A percentile compares a stretch with the other conserved stretches of the same genome.
phyloP scores from a whole-genome alignment of 768 basidiomycete species.

The Boletus tomentosulus region DNA sequence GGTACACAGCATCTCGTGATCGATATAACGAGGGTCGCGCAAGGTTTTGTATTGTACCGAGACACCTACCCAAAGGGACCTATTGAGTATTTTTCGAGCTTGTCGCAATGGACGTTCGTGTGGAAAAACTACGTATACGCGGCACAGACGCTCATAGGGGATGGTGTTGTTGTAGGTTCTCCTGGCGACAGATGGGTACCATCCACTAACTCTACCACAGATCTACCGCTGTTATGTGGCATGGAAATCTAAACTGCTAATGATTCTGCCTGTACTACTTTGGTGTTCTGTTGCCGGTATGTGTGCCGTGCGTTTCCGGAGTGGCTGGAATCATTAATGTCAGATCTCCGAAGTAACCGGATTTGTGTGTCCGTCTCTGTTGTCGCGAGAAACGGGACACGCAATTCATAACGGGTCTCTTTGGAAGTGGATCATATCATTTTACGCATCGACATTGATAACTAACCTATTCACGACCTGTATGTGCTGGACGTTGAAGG shows the following conservation, averaged over 20 bases:
- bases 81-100: constrained; percentile 18
- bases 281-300: constrained; percentile 24
- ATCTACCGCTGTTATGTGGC: constrained; percentile 22
- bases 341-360: constrained; percentile 8
- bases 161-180: constrained; percentile 20
- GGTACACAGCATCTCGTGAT: constrained; percentile 13
- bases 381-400: constrained; percentile 1
- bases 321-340: neutral
- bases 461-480: constrained; percentile 31
- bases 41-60: constrained; percentile 21
- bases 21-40: constrained; percentile 12
- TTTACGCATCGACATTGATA: constrained; percentile 27
- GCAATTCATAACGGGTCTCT: constrained; percentile 23
- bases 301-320: neutral
- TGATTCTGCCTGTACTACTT: constrained; percentile 21
- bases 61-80: constrained; percentile 20
- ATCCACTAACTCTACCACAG: neutral
- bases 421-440: constrained; percentile 31
- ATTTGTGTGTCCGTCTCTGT: constrained; percentile 11
- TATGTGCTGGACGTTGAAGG: neutral
- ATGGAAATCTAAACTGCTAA: constrained; percentile 22
- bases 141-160: constrained; percentile 21
- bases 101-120: constrained; percentile 22
- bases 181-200: neutral
- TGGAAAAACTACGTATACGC: constrained; percentile 16